Evolutionary conservation across 768 basidiomycete species (phyloP).

Genomic region (Candolleomyces aberdarensis): DNA sequence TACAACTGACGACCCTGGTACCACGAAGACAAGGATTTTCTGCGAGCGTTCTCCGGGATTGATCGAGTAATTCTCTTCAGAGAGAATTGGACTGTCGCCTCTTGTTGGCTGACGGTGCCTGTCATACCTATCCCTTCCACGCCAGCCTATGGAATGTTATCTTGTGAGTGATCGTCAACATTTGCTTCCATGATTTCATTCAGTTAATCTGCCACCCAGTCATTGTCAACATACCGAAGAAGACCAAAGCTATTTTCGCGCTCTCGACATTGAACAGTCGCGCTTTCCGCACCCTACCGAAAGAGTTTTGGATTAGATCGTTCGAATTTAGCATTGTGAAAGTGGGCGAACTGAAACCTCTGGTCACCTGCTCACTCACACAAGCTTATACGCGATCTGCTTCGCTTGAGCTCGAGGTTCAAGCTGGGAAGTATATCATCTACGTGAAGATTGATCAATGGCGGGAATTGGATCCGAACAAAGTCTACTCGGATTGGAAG

Average conservation of each 20-base stretch:
- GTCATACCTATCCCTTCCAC: constrained; percentile 29
- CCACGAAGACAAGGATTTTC: constrained; percentile 29
- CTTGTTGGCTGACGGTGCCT: constrained; percentile 39
- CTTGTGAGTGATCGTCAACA: constrained; percentile 30
- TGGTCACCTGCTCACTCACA: constrained; percentile 20
- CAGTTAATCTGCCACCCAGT: not conserved
- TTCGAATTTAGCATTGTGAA: constrained; percentile 44
- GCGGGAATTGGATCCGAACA: not conserved
- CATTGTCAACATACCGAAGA: not conserved
- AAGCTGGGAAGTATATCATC: constrained; percentile 34
- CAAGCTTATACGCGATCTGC: constrained; percentile 27
- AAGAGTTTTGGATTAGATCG: constrained; percentile 26
- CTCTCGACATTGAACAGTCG: constrained; percentile 43
- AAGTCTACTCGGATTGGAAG: not conserved
- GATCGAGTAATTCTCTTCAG: constrained; percentile 42
- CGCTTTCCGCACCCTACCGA: constrained; percentile 37
- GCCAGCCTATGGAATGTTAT: constrained; percentile 45
- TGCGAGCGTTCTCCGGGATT: constrained; percentile 33
- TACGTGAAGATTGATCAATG: constrained; percentile 19
- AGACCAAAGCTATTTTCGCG: constrained; percentile 31
- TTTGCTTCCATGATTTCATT: not conserved
- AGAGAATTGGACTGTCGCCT: constrained; percentile 38
- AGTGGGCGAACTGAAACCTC: constrained; percentile 25
- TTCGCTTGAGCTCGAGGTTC: constrained; percentile 28
- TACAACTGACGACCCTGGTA: not conserved